Evolutionary conservation across 2,329 filamentous ascomycete species (phyloP).

Genomic region (Aureobasidium pullulans): DNA sequence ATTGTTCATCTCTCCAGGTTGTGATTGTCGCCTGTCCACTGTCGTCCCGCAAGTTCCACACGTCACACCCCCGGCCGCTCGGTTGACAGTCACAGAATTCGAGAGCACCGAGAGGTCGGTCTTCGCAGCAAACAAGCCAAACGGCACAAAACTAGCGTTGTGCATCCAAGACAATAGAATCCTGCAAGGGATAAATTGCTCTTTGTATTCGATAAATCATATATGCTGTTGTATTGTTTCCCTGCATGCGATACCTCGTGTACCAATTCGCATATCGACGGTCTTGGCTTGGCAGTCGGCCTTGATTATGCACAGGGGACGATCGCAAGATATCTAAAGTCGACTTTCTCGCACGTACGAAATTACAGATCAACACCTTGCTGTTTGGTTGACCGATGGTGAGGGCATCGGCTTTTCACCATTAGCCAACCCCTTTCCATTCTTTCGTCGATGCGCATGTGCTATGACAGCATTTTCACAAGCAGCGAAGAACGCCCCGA

Average conservation of each 20-base stretch:
- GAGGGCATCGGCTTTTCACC: neutral
- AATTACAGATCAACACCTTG: neutral
- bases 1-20: neutral
- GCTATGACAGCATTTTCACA: neutral
- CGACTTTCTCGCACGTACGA: neutral
- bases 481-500: neutral
- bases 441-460: neutral
- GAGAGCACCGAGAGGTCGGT: neutral
- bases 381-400: slow-evolving; percentile 3
- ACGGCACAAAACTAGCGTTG: neutral
- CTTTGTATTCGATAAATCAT: neutral
- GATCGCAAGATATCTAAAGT: slow-evolving; percentile 1
- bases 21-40: neutral
- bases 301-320: slow-evolving; percentile 2
- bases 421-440: slow-evolving; percentile 2
- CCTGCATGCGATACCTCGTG: neutral
- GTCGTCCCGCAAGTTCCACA: neutral
- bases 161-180: slow-evolving; percentile 2
- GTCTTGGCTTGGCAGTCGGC: slow-evolving; percentile 1
- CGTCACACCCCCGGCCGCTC: neutral
- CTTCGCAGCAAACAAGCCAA: neutral
- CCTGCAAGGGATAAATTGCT: neutral
- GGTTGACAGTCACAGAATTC: neutral
- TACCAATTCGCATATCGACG: neutral
- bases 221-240: slow-evolving; percentile 6